These are phyloP conservation scores for Tricholoma sp. DNA, from an alignment of 768 basidiomycete species.

Conservation along the genomic window DNA sequence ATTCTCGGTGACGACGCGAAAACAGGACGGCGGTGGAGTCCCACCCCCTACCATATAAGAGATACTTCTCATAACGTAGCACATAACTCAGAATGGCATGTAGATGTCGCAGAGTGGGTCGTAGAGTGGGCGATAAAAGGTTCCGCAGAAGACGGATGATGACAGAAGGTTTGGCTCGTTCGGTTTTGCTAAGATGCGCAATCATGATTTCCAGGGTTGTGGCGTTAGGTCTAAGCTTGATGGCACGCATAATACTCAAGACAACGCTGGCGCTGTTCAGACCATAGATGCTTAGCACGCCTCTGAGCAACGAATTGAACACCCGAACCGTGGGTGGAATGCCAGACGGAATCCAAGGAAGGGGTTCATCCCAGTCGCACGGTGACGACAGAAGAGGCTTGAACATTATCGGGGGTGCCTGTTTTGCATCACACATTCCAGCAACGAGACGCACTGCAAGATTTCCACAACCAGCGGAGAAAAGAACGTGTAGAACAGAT, in stretches of 20 bases:
- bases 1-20: conserved; percentile 24
- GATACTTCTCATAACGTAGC: conserved; percentile 46
- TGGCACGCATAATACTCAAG: conserved; percentile 50
- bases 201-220: conserved; percentile 54
- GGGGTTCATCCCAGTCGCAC: conserved; percentile 4
- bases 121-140: conserved; percentile 35
- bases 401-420: conserved; percentile 24
- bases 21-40: conserved; percentile 34
- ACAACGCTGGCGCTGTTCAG: conserved; percentile 41
- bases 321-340: conserved; percentile 39
- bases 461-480: conserved; percentile 37
- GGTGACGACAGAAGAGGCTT: conserved; percentile 16
- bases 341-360: conserved; percentile 25
- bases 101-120: conserved; percentile 51
- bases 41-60: conserved; percentile 43
- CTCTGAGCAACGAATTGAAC: conserved; percentile 58
- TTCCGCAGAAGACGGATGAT: conserved; percentile 44
- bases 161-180: conserved; percentile 38
- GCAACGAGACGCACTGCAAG: conserved; percentile 50
- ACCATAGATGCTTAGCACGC: conserved; percentile 44
- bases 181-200: conserved; percentile 40
- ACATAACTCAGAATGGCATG: conserved; percentile 50
- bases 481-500: conserved; percentile 56
- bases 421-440: conserved; percentile 34
- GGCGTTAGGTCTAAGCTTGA: conserved; percentile 45